A percentile compares a stretch with the other conserved stretches of the same genome.
phyloP scores from a whole-genome alignment of 345 rosid genomes.

The Microthlaspi erraticum region DNA sequence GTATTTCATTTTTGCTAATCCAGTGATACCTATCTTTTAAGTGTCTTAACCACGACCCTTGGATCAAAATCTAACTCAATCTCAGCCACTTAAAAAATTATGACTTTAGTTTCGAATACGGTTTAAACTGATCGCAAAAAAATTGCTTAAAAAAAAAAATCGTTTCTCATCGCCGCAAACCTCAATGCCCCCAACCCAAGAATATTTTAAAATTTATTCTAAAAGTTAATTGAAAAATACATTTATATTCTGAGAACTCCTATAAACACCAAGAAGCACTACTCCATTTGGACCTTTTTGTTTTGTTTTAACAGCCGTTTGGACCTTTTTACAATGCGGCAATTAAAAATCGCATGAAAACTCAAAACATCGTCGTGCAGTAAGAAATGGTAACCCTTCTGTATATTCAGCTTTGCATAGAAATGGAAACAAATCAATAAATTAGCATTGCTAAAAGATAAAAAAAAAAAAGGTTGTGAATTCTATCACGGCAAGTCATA shows the following conservation, averaged over 20 bases:
- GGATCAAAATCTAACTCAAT: neutral
- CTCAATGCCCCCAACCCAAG: no score
- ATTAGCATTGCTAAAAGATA: neutral
- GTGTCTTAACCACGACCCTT: neutral
- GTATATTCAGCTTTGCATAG: neutral
- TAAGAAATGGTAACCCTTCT: neutral
- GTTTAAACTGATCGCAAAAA: no score
- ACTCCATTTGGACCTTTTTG: neutral
- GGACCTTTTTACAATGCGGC: no score
- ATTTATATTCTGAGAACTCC: neutral
- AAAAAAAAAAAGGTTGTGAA: slow-evolving; percentile 11
- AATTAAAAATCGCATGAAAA: no score
- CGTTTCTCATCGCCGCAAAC: no score
- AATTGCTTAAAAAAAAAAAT: no score
- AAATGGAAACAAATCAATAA: neutral
- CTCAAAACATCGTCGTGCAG: neutral
- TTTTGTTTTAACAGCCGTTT: no score
- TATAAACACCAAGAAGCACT: neutral
- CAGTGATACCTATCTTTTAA: no score
- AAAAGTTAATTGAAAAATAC: neutral
- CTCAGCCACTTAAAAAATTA: neutral
- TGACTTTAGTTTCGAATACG: no score
- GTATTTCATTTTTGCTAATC: no score
- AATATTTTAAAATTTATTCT: neutral
- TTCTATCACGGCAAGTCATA: slow-evolving; percentile 34